These are phyloP conservation scores for Candida anutae DNA, from an alignment of 1,139 yeast genomes.

Conservation along the genomic window DNA sequence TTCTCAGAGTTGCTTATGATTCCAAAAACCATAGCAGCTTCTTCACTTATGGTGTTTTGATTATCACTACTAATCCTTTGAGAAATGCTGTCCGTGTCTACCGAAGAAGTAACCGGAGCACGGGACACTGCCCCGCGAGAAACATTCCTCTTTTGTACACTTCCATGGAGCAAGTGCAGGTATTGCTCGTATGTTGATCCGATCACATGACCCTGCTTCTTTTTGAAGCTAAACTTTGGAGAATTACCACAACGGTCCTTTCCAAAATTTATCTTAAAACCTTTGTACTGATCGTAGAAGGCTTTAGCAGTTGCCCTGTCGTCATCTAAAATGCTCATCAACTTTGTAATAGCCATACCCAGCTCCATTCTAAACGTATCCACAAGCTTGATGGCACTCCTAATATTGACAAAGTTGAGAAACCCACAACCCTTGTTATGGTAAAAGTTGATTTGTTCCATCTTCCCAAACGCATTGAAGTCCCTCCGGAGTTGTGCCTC, in stretches of 20 bases:
- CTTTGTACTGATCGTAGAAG: conserved; percentile 18
- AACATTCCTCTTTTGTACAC: conserved; percentile 5
- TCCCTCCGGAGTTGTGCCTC: conserved; percentile 25
- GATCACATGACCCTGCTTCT: conserved; percentile 13
- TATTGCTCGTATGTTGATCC: conserved; percentile 11
- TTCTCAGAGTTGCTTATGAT: conserved; percentile 23
- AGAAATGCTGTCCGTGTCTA: neutral
- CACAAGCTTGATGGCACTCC: conserved; percentile 16
- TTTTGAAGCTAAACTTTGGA: conserved; percentile 36
- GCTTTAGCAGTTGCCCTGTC: conserved; percentile 2
- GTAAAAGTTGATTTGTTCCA: conserved; percentile 41
- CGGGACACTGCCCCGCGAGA: neutral
- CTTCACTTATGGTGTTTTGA: conserved; percentile 25
- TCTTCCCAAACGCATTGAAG: conserved; percentile 31
- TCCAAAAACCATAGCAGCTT: conserved; percentile 43
- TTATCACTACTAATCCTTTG: conserved; percentile 5
- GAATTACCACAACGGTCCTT: conserved; percentile 44
- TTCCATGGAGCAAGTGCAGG: conserved; percentile 10
- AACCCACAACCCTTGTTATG: conserved; percentile 42
- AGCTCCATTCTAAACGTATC: conserved; percentile 9
- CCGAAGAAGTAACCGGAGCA: neutral
- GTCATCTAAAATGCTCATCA: conserved; percentile 1
- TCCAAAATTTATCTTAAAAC: conserved; percentile 47
- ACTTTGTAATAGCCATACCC: conserved; percentile 5
- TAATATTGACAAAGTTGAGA: conserved; percentile 34